Evolutionary conservation across 176 grass and related monocot genomes (phyloP), one percentile per base, ranked within the genome.

Genomic region (Elaeis guineensis): DNA sequence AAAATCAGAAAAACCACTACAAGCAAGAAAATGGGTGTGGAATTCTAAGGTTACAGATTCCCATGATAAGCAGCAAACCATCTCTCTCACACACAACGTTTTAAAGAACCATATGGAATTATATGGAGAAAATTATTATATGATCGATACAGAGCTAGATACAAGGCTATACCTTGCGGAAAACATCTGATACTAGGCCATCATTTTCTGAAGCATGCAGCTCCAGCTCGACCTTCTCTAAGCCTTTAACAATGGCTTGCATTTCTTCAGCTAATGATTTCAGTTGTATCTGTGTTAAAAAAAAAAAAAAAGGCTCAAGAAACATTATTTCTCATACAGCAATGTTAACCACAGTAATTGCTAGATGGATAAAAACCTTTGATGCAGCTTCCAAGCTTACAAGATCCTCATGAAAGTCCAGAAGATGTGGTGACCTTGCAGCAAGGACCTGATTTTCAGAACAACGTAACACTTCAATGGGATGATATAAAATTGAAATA

Each of bases 231-330:
- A 98, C 93, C 54, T 91, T 98, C 76, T 98, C 84, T 52, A 98
- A 66, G 6, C 93, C 87, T 85, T 92, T 98, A 58, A 80, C 81
- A 17, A 98, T 62, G 49, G 93, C 87, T 89, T 98, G 93, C 93
- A 98, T 98, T 92, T 98, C 93, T 82, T 98, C 93, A 24, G 93
- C 93, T 59, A 98, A 74, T 62, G 86, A 82, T 78, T 98, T 98
- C 25, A 98, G 77, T 83, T 98, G 93, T 78, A 92, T 98, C 93
- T 98, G 81, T 75, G 56, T 57, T 44, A 23, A 32, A 54, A 65
- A 12, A 77, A 32, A 50, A 65, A 23, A 23, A 23, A 1, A 16
- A 77, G 21, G 48, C 50, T 59, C 3, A 20, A 51, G 30, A 78
- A 32, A 79, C 14, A 53, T 71, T 29, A 62, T 29, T 63, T 57